phyloP scores from a whole-genome alignment of 805 yeast genomes.

The Kazachstania kunashirensis region DNA sequence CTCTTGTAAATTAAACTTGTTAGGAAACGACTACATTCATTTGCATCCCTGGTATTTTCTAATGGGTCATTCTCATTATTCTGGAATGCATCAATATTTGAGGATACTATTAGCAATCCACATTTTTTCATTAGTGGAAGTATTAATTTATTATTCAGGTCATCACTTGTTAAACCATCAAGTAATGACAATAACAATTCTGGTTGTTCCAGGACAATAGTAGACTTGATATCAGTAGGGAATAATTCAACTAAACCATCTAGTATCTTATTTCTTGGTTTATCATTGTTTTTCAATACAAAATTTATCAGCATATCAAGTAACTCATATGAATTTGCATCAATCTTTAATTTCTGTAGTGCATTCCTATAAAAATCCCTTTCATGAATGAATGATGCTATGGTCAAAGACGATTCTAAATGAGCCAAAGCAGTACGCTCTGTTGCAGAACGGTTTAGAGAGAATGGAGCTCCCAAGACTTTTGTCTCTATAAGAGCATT shows the following conservation, averaged over 20 bases:
- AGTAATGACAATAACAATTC: slow-evolving; percentile 24
- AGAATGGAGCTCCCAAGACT: slow-evolving; percentile 36
- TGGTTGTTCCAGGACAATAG: slow-evolving; percentile 26
- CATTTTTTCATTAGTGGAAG: slow-evolving; percentile 20
- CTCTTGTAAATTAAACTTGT: slow-evolving; percentile 18
- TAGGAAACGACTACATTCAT: slow-evolving; percentile 22
- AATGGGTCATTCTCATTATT: slow-evolving; percentile 2
- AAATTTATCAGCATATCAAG: slow-evolving; percentile 42
- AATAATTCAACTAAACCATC: slow-evolving; percentile 60
- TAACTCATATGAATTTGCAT: slow-evolving; percentile 21
- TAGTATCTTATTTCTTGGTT: slow-evolving; percentile 69
- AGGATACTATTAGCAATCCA: slow-evolving; percentile 19
- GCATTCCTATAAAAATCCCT: slow-evolving; percentile 12
- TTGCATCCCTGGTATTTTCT: slow-evolving; percentile 12
- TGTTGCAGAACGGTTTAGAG: slow-evolving; percentile 28
- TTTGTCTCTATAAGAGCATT: slow-evolving; percentile 45
- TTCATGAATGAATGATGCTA: slow-evolving; percentile 25
- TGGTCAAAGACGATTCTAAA: slow-evolving; percentile 15
- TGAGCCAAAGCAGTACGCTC: neutral
- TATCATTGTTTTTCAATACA: slow-evolving; percentile 30
- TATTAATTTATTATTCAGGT: slow-evolving; percentile 20
- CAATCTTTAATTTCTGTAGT: slow-evolving; percentile 18
- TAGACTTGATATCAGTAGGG: slow-evolving; percentile 22
- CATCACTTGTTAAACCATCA: slow-evolving; percentile 20
- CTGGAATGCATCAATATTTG: slow-evolving; percentile 14